Conservation (phyloP, 805 yeast genomes). For the Starmera caribaea region DNA sequence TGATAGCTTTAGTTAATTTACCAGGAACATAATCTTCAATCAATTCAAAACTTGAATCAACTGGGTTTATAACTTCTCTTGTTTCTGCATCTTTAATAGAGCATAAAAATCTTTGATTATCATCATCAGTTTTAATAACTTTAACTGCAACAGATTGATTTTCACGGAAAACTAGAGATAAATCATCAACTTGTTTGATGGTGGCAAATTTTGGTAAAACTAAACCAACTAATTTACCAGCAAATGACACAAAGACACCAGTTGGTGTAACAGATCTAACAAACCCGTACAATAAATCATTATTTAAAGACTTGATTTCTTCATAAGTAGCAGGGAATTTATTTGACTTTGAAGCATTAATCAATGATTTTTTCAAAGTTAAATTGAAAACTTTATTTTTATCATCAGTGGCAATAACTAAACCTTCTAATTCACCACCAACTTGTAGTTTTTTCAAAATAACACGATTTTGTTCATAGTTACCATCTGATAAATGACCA, state of each 20-base stretch:
- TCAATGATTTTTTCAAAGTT: conserved; percentile 55
- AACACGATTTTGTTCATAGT: conserved; percentile 63
- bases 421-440: conserved; percentile 50
- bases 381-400: conserved; percentile 52
- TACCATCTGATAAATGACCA: conserved; percentile 73
- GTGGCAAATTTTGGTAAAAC: conserved; percentile 67
- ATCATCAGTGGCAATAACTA: conserved; percentile 58
- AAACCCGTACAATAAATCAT: conserved; percentile 53
- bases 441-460: conserved; percentile 49
- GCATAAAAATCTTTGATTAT: conserved; percentile 60
- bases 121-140: conserved; percentile 60
- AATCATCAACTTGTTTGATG: conserved; percentile 41
- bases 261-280: conserved; percentile 66
- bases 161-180: conserved; percentile 42
- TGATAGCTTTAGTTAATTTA: conserved; percentile 43
- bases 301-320: conserved; percentile 41
- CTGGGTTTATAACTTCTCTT: conserved; percentile 39
- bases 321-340: conserved; percentile 48
- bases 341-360: conserved; percentile 48
- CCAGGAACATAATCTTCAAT: conserved; percentile 52
- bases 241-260: conserved; percentile 81
- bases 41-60: conserved; percentile 41
- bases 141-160: conserved; percentile 67
- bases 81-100: conserved; percentile 34
- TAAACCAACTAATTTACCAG: conserved; percentile 72